Conservation (phyloP, 169 alveolate genomes). For the Cyclospora cayetanensis region DNA sequence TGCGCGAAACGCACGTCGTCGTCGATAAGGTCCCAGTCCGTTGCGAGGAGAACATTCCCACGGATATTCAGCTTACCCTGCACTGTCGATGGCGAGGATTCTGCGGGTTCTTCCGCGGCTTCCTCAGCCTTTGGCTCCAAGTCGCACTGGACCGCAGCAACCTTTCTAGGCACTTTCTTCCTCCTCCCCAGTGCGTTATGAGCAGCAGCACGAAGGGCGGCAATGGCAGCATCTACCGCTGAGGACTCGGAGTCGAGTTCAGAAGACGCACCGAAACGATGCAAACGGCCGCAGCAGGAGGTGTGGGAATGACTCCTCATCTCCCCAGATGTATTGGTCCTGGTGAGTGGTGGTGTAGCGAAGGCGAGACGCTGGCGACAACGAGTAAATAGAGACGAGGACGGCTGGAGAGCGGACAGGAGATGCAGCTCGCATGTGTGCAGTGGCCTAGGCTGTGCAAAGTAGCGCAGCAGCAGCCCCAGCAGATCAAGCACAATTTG, state of each 20-base stretch:
- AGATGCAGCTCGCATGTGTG: too few relatives aligned
- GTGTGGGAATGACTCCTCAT: too few relatives aligned
- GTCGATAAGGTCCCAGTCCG: background rate
- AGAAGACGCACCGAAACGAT: background rate
- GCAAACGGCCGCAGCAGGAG: background rate
- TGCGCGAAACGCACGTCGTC: slow-evolving; percentile 17
- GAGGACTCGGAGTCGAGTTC: slow-evolving; percentile 1
- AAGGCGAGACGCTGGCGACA: too few relatives aligned
- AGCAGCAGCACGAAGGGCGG: slow-evolving; percentile 10
- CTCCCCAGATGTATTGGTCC: too few relatives aligned
- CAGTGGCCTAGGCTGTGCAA: too few relatives aligned
- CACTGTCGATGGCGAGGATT: background rate
- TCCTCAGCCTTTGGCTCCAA: background rate
- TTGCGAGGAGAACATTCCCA: background rate
- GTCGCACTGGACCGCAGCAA: slow-evolving; percentile 27
- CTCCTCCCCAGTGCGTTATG: background rate
- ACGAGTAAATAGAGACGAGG: too few relatives aligned
- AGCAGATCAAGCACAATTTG: too few relatives aligned
- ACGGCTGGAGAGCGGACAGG: too few relatives aligned
- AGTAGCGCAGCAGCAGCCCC: too few relatives aligned
- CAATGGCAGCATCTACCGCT: slow-evolving; percentile 20
- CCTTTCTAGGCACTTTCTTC: background rate
- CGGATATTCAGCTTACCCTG: background rate
- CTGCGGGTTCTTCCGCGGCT: background rate
- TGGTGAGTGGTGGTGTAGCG: too few relatives aligned